phyloP scores from a whole-genome alignment of 2,329 filamentous ascomycete genomes.

The Cladosporium sp. region DNA sequence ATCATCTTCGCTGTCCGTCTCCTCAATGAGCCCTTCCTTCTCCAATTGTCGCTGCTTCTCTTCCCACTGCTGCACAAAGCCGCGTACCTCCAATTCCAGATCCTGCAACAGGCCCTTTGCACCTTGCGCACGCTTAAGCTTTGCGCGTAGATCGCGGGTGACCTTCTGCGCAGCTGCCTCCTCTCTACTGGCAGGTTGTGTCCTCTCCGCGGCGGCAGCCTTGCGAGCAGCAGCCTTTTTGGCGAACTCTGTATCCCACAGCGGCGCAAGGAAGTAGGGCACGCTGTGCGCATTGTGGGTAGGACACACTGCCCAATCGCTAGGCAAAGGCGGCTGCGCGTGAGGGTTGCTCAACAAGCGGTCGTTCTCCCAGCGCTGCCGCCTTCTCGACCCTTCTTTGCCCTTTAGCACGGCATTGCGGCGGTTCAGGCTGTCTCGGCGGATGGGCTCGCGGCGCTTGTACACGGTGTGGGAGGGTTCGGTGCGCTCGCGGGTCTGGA shows the following conservation, averaged over 20 bases:
- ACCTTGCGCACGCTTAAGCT: conserved; percentile 75
- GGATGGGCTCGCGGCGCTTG: conserved; percentile 55
- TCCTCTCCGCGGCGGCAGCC: conserved; percentile 39
- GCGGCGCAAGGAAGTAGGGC: conserved; percentile 84
- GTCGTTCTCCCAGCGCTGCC: conserved; percentile 95
- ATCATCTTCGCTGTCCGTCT: conserved; percentile 65
- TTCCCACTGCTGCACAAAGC: conserved; percentile 67
- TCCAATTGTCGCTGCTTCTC: conserved; percentile 50
- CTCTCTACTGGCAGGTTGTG: conserved; percentile 37
- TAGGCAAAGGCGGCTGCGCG: conserved; percentile 75
- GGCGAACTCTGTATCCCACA: conserved; percentile 68
- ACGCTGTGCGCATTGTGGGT: conserved; percentile 76
- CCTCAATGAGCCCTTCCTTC: conserved; percentile 44
- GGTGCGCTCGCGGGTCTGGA: conserved; percentile 27
- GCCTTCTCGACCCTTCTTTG: conserved; percentile 82
- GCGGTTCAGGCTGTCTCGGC: conserved; percentile 62
- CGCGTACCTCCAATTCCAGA: conserved; percentile 79
- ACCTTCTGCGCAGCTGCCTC: conserved; percentile 55
- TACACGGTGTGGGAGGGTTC: conserved; percentile 39
- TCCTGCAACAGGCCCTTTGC: conserved; percentile 78
- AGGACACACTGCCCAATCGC: conserved; percentile 80
- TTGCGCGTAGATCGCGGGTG: conserved; percentile 75
- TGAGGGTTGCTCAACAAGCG: conserved; percentile 84
- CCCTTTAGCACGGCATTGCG: conserved; percentile 81
- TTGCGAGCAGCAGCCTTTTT: conserved; percentile 35